Evolutionary conservation across 306 rosid species (phyloP), one percentile per base, ranked within the genome.

Genomic region (Dalbergia cochinchinensis): DNA sequence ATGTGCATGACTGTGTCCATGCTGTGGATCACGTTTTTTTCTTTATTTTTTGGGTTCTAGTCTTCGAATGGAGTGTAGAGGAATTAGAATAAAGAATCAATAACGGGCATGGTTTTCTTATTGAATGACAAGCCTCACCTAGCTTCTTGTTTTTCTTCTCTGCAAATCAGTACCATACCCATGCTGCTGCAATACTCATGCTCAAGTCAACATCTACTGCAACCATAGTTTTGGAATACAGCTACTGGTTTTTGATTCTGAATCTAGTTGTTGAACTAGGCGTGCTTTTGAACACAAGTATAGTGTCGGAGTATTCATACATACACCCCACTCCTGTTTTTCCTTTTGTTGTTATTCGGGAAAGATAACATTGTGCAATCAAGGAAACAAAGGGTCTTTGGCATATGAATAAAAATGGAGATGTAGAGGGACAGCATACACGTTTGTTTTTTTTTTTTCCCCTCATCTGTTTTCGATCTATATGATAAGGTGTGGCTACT

Each of bases 401-500:
- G 58, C 82, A 45, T 65, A 69, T 73, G 75, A 82, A 16, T 75
- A 62, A 51, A 44, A 51, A 70, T 19, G 5, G 48, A 70, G 41
- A 63, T 44, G 61, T 62, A 42, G 42, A 63, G 42, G 59, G 41
- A 42, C 22, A 51, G 20, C 35, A 41, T 48, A 66, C 67, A 66
- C 41, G 75, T 20, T 58, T 41, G 59, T 41, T 26, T 26, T 26
- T 26, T 26, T 26, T 26, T 26, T 0, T 26, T 26, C 31, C 31
- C 3, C 9, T 11, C 20, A 9, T 71, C 76, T 54, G 13, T 53
- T 53, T 77, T 69, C 35, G 68, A 73, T 82, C 59, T 73, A 12
- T 72, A 33, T 66, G 84, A 81, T 71, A 57, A 74, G 78, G 70
- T 51, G 78, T 85, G 86, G 78, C 64, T 33, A 19, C 61, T 58